Evolutionary conservation across 1,284 basidiomycete species (phyloP).

Genomic region (Meira miltonrushii): DNA sequence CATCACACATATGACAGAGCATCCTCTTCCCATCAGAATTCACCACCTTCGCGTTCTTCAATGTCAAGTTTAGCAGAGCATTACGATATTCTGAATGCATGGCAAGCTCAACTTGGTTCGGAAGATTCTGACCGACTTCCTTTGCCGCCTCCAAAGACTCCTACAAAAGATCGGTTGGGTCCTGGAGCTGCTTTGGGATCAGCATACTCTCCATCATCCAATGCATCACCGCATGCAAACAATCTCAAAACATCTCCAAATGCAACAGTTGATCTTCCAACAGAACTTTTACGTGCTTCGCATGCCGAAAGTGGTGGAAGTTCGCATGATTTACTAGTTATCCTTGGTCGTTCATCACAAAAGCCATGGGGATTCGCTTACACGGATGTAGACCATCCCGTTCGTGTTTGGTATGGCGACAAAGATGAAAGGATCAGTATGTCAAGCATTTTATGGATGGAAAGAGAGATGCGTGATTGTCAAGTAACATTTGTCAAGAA

Average conservation of each 20-base stretch:
- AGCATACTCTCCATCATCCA: no score
- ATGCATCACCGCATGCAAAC: no score
- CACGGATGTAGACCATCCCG: constrained; percentile 67
- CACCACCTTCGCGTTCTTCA: no score
- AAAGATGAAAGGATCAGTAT: constrained; percentile 87
- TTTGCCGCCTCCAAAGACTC: no score
- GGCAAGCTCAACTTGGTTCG: no score
- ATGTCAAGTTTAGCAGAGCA: no score
- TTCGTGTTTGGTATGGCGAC: constrained; percentile 87
- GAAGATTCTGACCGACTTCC: no score
- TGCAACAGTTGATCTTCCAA: constrained; percentile 48
- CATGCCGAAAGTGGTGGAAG: constrained; percentile 84
- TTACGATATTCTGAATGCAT: no score
- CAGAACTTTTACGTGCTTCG: constrained; percentile 83
- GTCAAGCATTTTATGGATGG: constrained; percentile 78
- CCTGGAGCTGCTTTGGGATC: no score
- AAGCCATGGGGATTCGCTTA: constrained; percentile 66
- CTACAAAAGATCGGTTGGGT: no score
- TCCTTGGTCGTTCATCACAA: constrained; percentile 72
- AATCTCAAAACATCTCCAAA: neutral
- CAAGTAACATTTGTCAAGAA: constrained; percentile 74
- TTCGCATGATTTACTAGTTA: constrained; percentile 81
- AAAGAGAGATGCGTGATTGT: constrained; percentile 74
- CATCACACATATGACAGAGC: no score
- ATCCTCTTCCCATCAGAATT: no score